A percentile compares a stretch with the other conserved stretches of the same genome.
These are phyloP conservation scores for Tylopilus rubrobrunneus DNA, from an alignment of 768 basidiomycete species.

Conservation along the genomic window DNA sequence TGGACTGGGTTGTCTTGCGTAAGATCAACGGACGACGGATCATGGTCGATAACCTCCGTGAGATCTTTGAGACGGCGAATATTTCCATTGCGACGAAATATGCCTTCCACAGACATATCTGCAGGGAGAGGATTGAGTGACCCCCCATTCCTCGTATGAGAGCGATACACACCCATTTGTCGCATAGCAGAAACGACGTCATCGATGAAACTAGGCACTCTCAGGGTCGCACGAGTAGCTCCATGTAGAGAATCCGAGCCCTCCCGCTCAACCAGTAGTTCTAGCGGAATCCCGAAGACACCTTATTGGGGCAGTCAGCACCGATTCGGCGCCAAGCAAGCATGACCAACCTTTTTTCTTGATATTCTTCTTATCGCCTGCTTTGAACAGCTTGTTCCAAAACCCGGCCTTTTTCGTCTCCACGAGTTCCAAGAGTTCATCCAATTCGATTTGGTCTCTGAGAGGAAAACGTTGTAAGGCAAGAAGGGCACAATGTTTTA, in stretches of 20 bases:
- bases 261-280: constrained; percentile 88
- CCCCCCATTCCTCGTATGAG: background rate
- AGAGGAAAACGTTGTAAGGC: constrained; percentile 74
- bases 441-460: constrained; percentile 80
- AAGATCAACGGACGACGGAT: constrained; percentile 86
- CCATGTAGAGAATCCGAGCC: constrained; percentile 95
- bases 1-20: constrained; percentile 96
- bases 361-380: constrained; percentile 83
- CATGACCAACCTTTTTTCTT: constrained; percentile 76
- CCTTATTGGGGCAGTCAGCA: constrained; percentile 43
- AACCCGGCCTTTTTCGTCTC: constrained; percentile 91
- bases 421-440: constrained; percentile 90
- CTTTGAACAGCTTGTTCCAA: constrained; percentile 96
- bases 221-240: constrained; percentile 75
- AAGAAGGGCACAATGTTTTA: constrained; percentile 88
- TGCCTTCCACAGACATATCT: constrained; percentile 99
- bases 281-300: constrained; percentile 90
- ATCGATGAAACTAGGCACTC: constrained; percentile 96
- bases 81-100: constrained; percentile 98
- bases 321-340: constrained; percentile 1
- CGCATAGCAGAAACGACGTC: constrained; percentile 98
- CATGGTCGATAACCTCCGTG: constrained; percentile 91
- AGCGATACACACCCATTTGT: constrained; percentile 80
- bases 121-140: constrained; percentile 6
- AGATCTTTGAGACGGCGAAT: constrained; percentile 90